Evolutionary conservation across 352 stramenopile genomes (phyloP).

Genomic region (Peronospora farinosa): DNA sequence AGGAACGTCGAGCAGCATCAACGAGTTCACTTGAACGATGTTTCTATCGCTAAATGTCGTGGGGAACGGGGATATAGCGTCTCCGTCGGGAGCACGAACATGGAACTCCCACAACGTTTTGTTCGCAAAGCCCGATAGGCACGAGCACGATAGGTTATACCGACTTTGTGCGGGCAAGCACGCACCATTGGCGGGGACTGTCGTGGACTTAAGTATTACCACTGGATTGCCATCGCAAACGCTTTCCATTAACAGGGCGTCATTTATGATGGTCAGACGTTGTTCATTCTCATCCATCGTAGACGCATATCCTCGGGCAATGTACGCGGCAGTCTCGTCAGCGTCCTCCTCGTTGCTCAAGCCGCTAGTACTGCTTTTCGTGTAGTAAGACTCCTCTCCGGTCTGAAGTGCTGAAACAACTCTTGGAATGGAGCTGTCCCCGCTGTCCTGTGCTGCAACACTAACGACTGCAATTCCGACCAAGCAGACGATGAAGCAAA

Average conservation of each 20-base stretch:
- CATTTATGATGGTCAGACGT: conserved; percentile 29
- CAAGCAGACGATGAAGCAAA: conserved; percentile 12
- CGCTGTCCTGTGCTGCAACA: conserved; percentile 7
- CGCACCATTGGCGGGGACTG: conserved; percentile 22
- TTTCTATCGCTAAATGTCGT: conserved; percentile 6
- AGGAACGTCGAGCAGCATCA: conserved; percentile 29
- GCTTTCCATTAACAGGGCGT: conserved; percentile 28
- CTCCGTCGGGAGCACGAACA: conserved; percentile 16
- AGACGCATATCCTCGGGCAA: conserved; percentile 30
- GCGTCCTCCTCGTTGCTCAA: conserved; percentile 7
- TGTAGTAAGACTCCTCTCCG: neutral
- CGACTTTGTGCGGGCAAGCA: conserved; percentile 27
- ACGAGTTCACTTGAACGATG: conserved; percentile 20
- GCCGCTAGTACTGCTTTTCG: neutral
- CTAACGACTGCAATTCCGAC: conserved; percentile 9
- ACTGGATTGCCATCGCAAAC: conserved; percentile 34
- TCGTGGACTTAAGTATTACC: conserved; percentile 33
- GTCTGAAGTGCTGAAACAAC: conserved; percentile 2
- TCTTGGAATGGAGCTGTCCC: conserved; percentile 1
- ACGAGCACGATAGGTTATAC: conserved; percentile 46
- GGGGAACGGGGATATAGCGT: conserved; percentile 13
- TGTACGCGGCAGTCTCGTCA: conserved; percentile 21
- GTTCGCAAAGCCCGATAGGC: conserved; percentile 29
- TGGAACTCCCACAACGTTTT: conserved; percentile 31
- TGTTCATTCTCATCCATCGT: conserved; percentile 26